Evolutionary conservation across 208 protist species (phyloP), one percentile per base, ranked within the genome.

Genomic region (Leishmania braziliensis): DNA sequence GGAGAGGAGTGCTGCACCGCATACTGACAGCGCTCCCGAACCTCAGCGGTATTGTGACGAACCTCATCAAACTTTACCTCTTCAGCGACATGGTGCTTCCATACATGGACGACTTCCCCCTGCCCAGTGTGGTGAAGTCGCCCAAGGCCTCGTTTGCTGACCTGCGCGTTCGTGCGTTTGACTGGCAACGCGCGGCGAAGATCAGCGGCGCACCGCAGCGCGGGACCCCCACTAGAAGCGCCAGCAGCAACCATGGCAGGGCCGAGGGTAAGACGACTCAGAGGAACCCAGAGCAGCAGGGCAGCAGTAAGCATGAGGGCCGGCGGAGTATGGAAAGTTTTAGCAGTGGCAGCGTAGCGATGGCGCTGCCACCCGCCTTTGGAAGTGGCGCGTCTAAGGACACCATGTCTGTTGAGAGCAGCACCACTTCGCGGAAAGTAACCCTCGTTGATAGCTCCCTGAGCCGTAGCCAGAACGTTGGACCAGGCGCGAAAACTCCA

Each of bases 101-200:
- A 0, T 88, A 87, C 72, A 87, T 97, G 88, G 95, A 97, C 46
- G 95, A 97, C 85, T 97, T 96, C 75, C 89, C 95, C 53, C 85
- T 96, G 33, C 95, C 95, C 5, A 94, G 78, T 78, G 77, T 96
- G 3, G 84, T 90, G 18, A 91, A 91, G 72, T 91, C 92, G 16
- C 92, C 92, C 3, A 86, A 80, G 60, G 50, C 48, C 20, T 84
- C 86, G 3, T 78, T 86, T 43, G 50, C 43, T 18, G 75, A 79
- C 36, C 39, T 83, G 39, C 94, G 93, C 39, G 53, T 73, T 50
- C 89, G 87, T 65, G 87, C 86, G 36, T 97, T 97, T 69, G 86
- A 94, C 51, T 85, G 94, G 33, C 76, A 81, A 16, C 80, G 88
- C 8, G 92, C 93, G 0, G 90, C 90, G 26, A 80, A 80, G 79